Base-by-base conservation (phyloP, 1,284 basidiomycete species). In the Trichosporon sp. region DNA sequence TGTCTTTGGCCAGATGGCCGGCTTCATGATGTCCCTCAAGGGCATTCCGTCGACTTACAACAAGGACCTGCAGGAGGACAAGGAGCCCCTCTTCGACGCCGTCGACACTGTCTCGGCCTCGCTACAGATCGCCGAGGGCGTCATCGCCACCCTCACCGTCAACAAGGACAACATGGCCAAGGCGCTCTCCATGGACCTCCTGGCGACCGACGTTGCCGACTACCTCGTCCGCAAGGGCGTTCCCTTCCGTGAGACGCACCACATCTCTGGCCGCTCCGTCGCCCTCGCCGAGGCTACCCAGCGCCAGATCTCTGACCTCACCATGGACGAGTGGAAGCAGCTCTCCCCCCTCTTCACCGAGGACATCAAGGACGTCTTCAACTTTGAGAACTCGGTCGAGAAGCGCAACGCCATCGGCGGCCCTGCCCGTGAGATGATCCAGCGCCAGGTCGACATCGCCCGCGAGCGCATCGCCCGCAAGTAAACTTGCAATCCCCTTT, bases 41-140 rank as follows among this genome's bases (percentile, higher is more conserved):
- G 96, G 97, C 32, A 87, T 98, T 66, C 96, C 96, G 10, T 97
- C 96, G 35, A 98, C 96, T 8, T 99, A 99, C 86, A 98, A 99
- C 88, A 99, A 99, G 85, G 96, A 99, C 84, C 86, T 99, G 71
- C 96, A 99, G 84, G 97, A 99, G 84, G 95, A 97, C 85, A 98
- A 99, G 85, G 96, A 99, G 82, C 96, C 96, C 0, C 85, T 99
- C 69, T 99, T 98, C 77, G 96, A 99, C 81, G 88, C 91, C 7
- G 92, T 96, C 43, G 94, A 97, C 81, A 98, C 93, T 40, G 86
- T 97, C 51, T 89, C 90, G n/a, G 91, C 93, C 51, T 95, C 91
- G 63, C 88, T 98, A 78, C 90, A 91, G 80, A 98, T 99, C 76
- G 90, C 96, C 2, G 94, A 97, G 79, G 96, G 96, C 38, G 96